phyloP scores from a whole-genome alignment of 441 rosid genomes.

The Euphorbia schlechtendalii region DNA sequence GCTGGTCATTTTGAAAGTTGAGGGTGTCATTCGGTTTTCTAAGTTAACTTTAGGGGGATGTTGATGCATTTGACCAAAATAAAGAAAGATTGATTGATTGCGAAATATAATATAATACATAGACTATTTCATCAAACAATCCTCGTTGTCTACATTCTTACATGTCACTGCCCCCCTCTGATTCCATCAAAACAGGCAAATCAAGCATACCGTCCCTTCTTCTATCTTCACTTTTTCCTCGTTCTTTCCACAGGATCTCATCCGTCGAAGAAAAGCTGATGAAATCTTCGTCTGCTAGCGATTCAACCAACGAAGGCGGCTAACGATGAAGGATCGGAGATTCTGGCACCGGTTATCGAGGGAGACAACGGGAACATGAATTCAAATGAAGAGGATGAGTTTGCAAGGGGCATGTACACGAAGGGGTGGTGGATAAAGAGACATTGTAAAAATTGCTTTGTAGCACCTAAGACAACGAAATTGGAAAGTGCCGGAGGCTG shows the following conservation, averaged over 20 bases:
- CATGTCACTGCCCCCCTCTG: too few species aligned
- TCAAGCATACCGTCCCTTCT: slow-evolving; percentile 52
- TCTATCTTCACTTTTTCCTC: slow-evolving; percentile 23
- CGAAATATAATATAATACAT: too few species aligned
- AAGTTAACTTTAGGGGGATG: too few species aligned
- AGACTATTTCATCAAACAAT: slow-evolving; percentile 57
- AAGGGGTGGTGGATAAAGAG: slow-evolving; percentile 40
- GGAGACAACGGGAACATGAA: slow-evolving; percentile 60
- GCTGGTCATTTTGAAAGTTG: too few species aligned
- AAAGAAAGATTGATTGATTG: too few species aligned
- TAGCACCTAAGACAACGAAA: slow-evolving; percentile 72
- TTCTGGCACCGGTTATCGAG: slow-evolving; percentile 54
- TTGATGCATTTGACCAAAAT: too few species aligned
- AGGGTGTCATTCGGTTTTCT: too few species aligned
- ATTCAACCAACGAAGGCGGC: slow-evolving; percentile 41
- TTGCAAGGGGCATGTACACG: slow-evolving; percentile 93
- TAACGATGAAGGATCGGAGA: slow-evolving; percentile 54
- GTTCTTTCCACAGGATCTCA: background rate
- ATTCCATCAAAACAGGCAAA: too few species aligned
- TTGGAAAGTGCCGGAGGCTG: slow-evolving; percentile 51
- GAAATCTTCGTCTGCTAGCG: slow-evolving; percentile 60
- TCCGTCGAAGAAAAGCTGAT: slow-evolving; percentile 37
- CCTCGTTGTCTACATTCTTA: slow-evolving; percentile 62
- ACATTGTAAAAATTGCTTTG: slow-evolving; percentile 90
- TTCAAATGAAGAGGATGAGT: slow-evolving; percentile 62